Conservation (phyloP, 2,329 filamentous ascomycete genomes). For the Fusarium musae region DNA sequence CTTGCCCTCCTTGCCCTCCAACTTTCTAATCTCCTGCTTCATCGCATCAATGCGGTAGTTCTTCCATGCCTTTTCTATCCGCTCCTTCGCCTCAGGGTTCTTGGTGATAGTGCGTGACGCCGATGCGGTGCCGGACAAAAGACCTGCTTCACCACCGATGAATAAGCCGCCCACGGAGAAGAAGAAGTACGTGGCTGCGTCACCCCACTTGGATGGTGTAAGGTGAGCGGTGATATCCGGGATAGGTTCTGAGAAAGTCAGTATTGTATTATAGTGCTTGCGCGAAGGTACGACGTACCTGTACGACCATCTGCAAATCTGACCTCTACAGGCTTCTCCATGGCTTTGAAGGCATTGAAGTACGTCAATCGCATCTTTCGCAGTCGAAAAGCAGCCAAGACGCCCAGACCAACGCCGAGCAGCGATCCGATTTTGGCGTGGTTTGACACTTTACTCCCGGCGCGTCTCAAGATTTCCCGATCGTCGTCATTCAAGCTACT, state of each 20-base stretch:
- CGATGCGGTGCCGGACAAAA: background rate
- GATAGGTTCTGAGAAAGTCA: background rate
- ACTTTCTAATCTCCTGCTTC: background rate
- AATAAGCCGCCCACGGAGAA: background rate
- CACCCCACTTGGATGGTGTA: slow-evolving; percentile 4
- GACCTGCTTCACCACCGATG: background rate
- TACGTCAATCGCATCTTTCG: slow-evolving; percentile 6
- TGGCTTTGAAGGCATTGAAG: background rate
- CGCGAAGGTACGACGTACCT: too few relatives aligned
- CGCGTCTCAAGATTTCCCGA: background rate
- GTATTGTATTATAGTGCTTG: too few relatives aligned
- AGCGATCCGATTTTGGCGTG: background rate
- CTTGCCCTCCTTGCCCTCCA: background rate
- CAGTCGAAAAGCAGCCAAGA: background rate
- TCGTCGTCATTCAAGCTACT: background rate
- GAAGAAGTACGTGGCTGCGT: background rate
- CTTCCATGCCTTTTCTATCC: background rate
- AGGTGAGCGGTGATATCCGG: background rate
- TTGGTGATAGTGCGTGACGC: slow-evolving; percentile 1
- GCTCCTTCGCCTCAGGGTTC: background rate
- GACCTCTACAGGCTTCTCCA: slow-evolving; percentile 2
- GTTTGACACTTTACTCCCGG: background rate
- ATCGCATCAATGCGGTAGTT: slow-evolving; percentile 3
- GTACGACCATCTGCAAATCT: slow-evolving; percentile 4
- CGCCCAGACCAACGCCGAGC: background rate